Base-by-base conservation (phyloP, 2,329 filamentous ascomycete genomes). In the Sphaerulina vaccinii region DNA sequence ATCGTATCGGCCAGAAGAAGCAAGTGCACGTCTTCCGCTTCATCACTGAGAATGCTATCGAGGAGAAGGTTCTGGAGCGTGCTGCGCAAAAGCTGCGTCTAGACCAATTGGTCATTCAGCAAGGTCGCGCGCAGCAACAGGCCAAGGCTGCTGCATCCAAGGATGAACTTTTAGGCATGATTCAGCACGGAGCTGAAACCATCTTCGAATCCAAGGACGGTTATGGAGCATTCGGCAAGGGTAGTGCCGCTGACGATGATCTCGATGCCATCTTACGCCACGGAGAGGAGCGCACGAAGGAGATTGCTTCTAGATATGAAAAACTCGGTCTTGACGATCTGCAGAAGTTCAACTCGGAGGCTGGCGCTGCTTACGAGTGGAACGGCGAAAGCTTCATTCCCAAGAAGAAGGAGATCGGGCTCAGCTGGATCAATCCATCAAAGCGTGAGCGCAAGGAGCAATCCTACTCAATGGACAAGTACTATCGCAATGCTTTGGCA, bases 401-500 rank as follows among this genome's bases (percentile, higher is more conserved):
- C 52, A 83, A 86, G 67, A 76, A 75, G 68, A 95, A 95, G 71
- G 90, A 95, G 43, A 89, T 96, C 57, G 90, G 89, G 42, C 81
- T 96, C 59, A 91, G 79, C 66, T 99, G 95, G 95, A 99, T 99
- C 75, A 96, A 99, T 65, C 95, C 93, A 2, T 85, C 92, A 13
- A 99, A 99, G 78, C 91, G 93, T 71, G 95, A 99, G 74, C 88
- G 93, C 65, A 99, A 97, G 71, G 92, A 97, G 67, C 90, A 96
- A 68, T 90, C 90, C 4, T 99, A 99, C 70, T 96, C 92, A 0
- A 96, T 99, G 76, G 95, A 99, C 70, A 95, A 96, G 71, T 99
- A 99, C 74, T 99, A 97, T 74, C 87, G 92, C 60, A 86, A 95
- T 64, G 89, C 90, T 8, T 81, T 99, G 66, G 87, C 88, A 63